Evolutionary conservation across 2,329 filamentous ascomycete species (phyloP).

Genomic region (Thielaviopsis punctulata): DNA sequence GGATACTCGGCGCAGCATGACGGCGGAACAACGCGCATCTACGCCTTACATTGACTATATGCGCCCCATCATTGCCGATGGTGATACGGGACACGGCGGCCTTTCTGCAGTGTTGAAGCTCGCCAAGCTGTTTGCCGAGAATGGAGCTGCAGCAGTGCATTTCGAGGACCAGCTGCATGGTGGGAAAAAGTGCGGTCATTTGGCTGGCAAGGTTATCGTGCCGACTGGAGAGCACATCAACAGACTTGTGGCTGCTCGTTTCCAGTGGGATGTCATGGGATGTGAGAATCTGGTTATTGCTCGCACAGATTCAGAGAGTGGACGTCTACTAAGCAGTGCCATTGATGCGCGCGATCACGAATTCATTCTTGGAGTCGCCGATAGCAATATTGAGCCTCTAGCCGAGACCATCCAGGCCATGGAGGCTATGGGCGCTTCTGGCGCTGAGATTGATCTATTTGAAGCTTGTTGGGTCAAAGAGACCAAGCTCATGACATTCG

Average conservation of each 20-base stretch:
- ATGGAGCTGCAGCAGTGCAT: conserved; percentile 87
- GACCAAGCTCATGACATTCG: conserved; percentile 74
- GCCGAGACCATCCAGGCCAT: conserved; percentile 81
- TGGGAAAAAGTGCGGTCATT: conserved; percentile 94
- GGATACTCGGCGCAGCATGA: conserved; percentile 68
- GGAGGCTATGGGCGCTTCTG: conserved; percentile 63
- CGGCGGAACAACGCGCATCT: conserved; percentile 49
- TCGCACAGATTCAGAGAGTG: conserved; percentile 87
- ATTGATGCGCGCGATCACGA: conserved; percentile 93
- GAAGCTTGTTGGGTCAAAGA: conserved; percentile 80
- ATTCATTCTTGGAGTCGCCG: conserved; percentile 78
- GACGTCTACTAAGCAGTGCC: conserved; percentile 73
- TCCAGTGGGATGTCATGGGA: conserved; percentile 98
- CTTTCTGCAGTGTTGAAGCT: conserved; percentile 87
- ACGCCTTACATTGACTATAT: conserved; percentile 85
- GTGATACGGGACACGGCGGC: conserved; percentile 89
- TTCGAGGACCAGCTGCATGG: conserved; percentile 97
- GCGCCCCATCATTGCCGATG: conserved; percentile 87
- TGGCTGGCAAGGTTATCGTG: conserved; percentile 90
- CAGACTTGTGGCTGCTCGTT: conserved; percentile 74
- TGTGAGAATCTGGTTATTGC: conserved; percentile 89
- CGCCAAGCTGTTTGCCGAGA: conserved; percentile 93
- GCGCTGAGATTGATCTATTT: conserved; percentile 66
- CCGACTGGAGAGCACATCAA: conserved; percentile 94
- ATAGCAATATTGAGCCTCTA: conserved; percentile 56